Evolutionary conservation across 148 eudicot genomes (phyloP), one percentile per base, ranked within the genome.

Genomic region (Heliamphora exappendiculata): DNA sequence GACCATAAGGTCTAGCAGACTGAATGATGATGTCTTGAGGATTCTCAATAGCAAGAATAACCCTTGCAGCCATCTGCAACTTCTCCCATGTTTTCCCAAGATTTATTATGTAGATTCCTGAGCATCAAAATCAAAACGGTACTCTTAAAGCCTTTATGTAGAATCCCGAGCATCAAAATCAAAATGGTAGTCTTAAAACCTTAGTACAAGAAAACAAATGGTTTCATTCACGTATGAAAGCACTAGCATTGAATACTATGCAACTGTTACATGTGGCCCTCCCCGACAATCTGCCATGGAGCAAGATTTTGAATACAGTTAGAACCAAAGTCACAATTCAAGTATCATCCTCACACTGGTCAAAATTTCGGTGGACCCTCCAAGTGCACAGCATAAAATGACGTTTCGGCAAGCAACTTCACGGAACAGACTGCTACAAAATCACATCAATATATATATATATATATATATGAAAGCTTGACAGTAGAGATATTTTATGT

Each of bases 51-150:
- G 72, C 72, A 68, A 68, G 54, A 68, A 68, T 68, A 68, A 68
- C 54, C 54, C 72, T 68, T 10, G 72, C 72, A 68, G 72, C 72
- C 53, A 68, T 44, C 29, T 44, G 50, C 17, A 68, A 54, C 45
- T 68, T 68, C 37, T 68, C 72, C 72, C 72, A 68, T 68, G 72
- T 68, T 45, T 68, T 68, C n/a, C 72, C 72, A 45, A 68, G 72
- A 54, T 68, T 68, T 20, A 68, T 68, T 28, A 68, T 68, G 72
- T 68, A 68, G 28, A 68, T 68, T 7, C 72, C 72, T 68, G 55
- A 45, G 7, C 29, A 55, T 55, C n/a, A n/a, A n/a, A n/a, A n/a
- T n/a, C n/a, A n/a, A n/a, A n/a, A n/a, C n/a, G n/a, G n/a, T n/a
- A n/a, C n/a, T n/a, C n/a, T n/a, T 26, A 69, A 22, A 69, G 10